A percentile compares a stretch with the other conserved stretches of the same genome.
These are phyloP conservation scores for Pythium folliculosum DNA, from an alignment of 352 stramenopile genomes.

Conservation along the genomic window DNA sequence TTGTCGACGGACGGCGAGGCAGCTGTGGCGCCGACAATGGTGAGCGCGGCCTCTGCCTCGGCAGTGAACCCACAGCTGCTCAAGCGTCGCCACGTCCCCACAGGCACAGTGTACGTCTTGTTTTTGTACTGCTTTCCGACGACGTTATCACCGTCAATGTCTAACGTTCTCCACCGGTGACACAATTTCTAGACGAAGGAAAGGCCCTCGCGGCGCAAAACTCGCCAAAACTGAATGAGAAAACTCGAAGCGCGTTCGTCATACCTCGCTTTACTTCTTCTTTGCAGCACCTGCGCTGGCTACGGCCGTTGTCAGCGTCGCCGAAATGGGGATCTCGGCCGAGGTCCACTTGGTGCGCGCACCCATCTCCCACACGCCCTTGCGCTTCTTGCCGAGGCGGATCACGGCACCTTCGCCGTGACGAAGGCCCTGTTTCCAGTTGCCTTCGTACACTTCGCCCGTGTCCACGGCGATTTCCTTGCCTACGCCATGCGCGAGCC, in stretches of 20 bases:
- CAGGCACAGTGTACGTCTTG: conserved; percentile 47
- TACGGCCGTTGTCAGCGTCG: neutral
- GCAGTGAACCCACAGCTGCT: conserved; percentile 22
- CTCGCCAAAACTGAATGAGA: conserved; percentile 33
- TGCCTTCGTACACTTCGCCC: conserved; percentile 61
- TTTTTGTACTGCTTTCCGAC: neutral
- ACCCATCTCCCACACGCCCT: conserved; percentile 61
- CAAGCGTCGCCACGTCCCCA: conserved; percentile 50
- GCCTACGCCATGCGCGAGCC: conserved; percentile 53
- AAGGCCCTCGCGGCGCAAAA: conserved; percentile 53
- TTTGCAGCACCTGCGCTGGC: neutral
- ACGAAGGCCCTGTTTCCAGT: conserved; percentile 50
- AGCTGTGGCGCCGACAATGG: conserved; percentile 4
- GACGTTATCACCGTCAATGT: neutral
- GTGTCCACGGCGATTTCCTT: conserved; percentile 47
- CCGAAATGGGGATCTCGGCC: conserved; percentile 32
- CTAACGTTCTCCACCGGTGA: neutral
- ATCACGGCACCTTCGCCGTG: conserved; percentile 64
- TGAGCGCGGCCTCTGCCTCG: conserved; percentile 1
- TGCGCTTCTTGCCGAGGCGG: conserved; percentile 41
- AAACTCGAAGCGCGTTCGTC: neutral
- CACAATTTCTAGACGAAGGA: conserved; percentile 39
- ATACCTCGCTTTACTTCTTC: neutral
- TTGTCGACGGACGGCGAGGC: conserved; percentile 21
- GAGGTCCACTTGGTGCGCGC: conserved; percentile 68